Evolutionary conservation across 352 stramenopile species (phyloP), one percentile per base, ranked within the genome.

Genomic region (Phytophthora colocasiae): DNA sequence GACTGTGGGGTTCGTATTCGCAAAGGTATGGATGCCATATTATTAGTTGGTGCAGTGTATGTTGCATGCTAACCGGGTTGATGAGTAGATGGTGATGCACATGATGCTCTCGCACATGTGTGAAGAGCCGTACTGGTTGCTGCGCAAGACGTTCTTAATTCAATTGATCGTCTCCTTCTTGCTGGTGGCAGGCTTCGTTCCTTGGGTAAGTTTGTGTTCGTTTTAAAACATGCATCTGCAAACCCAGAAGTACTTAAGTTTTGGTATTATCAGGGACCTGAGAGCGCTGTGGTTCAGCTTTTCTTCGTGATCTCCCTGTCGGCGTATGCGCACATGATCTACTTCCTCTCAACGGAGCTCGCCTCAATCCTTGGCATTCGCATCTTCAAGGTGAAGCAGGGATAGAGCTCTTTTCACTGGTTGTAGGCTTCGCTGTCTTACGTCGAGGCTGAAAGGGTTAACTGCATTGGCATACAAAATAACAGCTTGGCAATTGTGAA

Each of bases 71-170:
- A 22, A 22, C 22, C 22, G 22, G 36, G 12, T 17, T 29, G 47
- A 48, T 34, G 32, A 46, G 60, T 56, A 95, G 87, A 95, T 95
- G 85, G 85, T 91, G 54, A 95, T 95, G 87, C 87, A 93, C 70
- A 93, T 95, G 80, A 95, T 95, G 87, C 80, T 95, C 10, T 83
- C 87, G 9, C 87, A 95, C 69, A 93, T 95, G 83, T 91, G 82
- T 39, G 85, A 93, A 58, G 87, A 95, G 51, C 87, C 87, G 19
- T 95, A 90, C 63, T 92, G 87, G 85, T 63, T 95, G 51, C 63
- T 95, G 40, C 83, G 87, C 62, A 95, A 95, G 78, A 94, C 87
- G 9, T 93, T 93, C 38, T 52, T 80, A 22, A 77, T 91, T 56
- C 73, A 90, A 19, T 64, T 92, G 34, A 71, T 75, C 0, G 80